Percentiles rank a stretch among this genome's conserved stretches.
These are phyloP conservation scores for Cyclotella choctawhatcheeana DNA, from an alignment of 108 stramenopile genomes.

Conservation along the genomic window DNA sequence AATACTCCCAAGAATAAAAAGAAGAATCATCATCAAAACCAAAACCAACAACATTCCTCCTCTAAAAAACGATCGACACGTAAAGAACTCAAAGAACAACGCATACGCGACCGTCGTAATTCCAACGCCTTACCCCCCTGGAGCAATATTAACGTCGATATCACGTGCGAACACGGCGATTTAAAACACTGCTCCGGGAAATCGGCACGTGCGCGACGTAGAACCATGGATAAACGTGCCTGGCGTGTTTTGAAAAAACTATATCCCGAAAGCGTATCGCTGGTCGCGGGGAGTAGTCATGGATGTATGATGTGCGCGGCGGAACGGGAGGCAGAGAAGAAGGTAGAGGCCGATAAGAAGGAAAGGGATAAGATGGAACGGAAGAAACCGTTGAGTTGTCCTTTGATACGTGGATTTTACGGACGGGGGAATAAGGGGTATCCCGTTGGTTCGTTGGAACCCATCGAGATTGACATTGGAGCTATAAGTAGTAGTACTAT, in stretches of 20 bases:
- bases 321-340: constrained; percentile 69
- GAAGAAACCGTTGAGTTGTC: constrained; percentile 67
- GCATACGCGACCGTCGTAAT: constrained; percentile 66
- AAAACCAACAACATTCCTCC: too few species aligned
- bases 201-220: constrained; percentile 74
- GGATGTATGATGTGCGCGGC: constrained; percentile 76
- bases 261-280: constrained; percentile 77
- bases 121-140: constrained; percentile 83
- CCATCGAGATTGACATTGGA: constrained; percentile 1
- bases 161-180: constrained; percentile 65
- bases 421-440: constrained; percentile 68
- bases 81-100: constrained; percentile 61
- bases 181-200: constrained; percentile 57
- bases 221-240: constrained; percentile 82
- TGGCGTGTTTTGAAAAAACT: constrained; percentile 87
- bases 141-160: constrained; percentile 82
- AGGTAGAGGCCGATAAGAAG: constrained; percentile 55
- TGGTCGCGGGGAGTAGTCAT: constrained; percentile 63
- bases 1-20: constrained; percentile 33
- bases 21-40: constrained; percentile 21
- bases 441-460: constrained; percentile 54
- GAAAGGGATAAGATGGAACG: constrained; percentile 69
- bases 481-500: neutral
- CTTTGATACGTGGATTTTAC: constrained; percentile 76
- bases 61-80: constrained; percentile 78